Percentiles rank a stretch among this genome's conserved stretches.
Conservation (phyloP, 192 early-diverging fungal species). For the Obelidium mucronatum region DNA sequence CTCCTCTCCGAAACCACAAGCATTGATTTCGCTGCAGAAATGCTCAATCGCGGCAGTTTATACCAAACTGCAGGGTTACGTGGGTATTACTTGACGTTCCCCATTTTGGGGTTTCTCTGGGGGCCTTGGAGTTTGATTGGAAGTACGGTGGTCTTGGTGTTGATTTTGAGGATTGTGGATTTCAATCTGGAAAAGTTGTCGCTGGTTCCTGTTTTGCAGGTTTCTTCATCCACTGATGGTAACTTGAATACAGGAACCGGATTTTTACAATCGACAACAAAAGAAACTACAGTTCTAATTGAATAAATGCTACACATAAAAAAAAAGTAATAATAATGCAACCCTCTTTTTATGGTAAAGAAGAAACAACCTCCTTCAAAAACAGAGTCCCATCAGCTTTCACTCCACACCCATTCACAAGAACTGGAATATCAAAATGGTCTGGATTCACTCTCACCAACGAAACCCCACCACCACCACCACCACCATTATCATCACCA, state of each 20-base stretch:
- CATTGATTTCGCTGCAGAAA: slow-evolving; percentile 29
- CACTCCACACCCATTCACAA: background rate
- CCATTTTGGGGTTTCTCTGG: slow-evolving; percentile 31
- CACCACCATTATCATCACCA: too few relatives aligned
- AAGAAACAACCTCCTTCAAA: background rate
- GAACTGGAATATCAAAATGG: background rate
- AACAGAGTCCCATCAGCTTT: background rate
- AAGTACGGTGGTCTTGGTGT: slow-evolving; percentile 26
- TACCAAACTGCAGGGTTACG: slow-evolving; percentile 42
- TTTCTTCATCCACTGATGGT: too few relatives aligned
- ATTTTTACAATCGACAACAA: too few relatives aligned
- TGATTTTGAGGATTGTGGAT: slow-evolving; percentile 44
- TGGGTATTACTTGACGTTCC: slow-evolving; percentile 41
- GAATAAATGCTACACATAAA: too few relatives aligned
- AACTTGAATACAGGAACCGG: too few relatives aligned
- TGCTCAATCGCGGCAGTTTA: slow-evolving; percentile 41
- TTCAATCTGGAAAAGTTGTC: slow-evolving; percentile 36
- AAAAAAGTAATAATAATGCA: too few relatives aligned
- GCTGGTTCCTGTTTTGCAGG: background rate
- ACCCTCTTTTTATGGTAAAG: too few relatives aligned
- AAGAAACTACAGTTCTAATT: too few relatives aligned
- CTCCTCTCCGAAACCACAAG: background rate
- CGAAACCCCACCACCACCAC: background rate
- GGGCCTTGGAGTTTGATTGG: slow-evolving; percentile 43
- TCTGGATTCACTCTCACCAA: background rate